Conservation (phyloP, 163 green algal species). For the Chlorella variabilis region DNA sequence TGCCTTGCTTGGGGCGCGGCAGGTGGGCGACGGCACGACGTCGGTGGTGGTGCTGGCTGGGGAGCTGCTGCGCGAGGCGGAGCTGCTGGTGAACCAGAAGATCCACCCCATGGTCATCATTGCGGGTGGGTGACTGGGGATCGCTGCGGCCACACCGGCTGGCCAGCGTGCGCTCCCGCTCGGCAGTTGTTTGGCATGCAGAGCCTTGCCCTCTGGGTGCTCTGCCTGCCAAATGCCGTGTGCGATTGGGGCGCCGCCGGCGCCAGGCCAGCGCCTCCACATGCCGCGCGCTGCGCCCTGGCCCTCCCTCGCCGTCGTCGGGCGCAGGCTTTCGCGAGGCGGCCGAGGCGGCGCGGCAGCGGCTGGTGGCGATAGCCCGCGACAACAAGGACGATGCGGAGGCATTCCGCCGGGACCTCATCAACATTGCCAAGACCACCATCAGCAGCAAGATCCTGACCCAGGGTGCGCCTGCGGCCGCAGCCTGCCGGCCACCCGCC, state of each 20-base stretch:
- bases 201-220: too few species aligned
- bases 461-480: conserved; percentile 15
- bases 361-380: conserved; percentile 72
- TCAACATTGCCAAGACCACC: conserved; percentile 98
- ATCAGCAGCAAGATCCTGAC: conserved; percentile 94
- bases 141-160: too few species aligned
- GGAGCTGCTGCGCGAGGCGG: conserved; percentile 96
- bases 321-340: conserved; percentile 91
- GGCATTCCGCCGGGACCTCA: conserved; percentile 77
- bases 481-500: too few species aligned
- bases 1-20: too few species aligned
- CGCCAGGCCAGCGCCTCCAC: too few species aligned
- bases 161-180: too few species aligned
- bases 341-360: conserved; percentile 64
- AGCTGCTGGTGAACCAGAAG: conserved; percentile 93
- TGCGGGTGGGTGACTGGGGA: conserved; percentile 58
- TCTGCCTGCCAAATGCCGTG: too few species aligned
- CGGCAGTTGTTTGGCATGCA: too few species aligned
- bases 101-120: conserved; percentile 99
- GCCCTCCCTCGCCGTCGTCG: too few species aligned
- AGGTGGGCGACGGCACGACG: conserved; percentile 99
- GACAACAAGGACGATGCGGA: conserved; percentile 74
- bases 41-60: conserved; percentile 97
- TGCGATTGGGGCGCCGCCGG: too few species aligned
- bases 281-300: too few species aligned